These are phyloP conservation scores for Leucocoprinus birnbaumii DNA, from an alignment of 768 basidiomycete genomes.

Conservation along the genomic window DNA sequence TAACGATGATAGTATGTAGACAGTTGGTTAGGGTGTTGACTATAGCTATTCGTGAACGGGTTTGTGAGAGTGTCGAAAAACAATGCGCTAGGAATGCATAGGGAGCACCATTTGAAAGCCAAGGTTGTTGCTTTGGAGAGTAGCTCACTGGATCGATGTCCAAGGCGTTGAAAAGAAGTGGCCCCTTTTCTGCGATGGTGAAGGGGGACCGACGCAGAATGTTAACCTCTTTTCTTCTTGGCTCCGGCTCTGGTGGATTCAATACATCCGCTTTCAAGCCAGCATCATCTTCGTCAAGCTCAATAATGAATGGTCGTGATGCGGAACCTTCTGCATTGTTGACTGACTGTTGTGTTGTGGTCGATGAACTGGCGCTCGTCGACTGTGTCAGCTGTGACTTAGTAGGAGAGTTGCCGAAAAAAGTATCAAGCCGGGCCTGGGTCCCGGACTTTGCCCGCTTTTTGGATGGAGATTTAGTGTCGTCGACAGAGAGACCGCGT, in stretches of 20 bases:
- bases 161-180: constrained; percentile 28
- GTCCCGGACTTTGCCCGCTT: constrained; percentile 5
- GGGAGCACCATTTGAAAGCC: constrained; percentile 44
- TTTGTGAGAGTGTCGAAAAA: constrained; percentile 56
- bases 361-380: not conserved
- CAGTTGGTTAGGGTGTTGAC: constrained; percentile 71
- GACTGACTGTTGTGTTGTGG: not conserved
- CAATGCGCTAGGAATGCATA: constrained; percentile 72
- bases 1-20: constrained; percentile 61
- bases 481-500: not conserved
- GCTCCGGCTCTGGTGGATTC: not conserved
- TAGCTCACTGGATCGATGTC: constrained; percentile 51
- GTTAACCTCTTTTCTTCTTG: not conserved
- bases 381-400: not conserved
- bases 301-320: constrained; percentile 1
- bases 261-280: not conserved
- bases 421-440: constrained; percentile 7
- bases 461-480: not conserved
- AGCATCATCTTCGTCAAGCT: constrained; percentile 1
- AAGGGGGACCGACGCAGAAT: not conserved
- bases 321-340: not conserved
- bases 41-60: constrained; percentile 72
- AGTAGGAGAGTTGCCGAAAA: constrained; percentile 4
- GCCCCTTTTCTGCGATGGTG: not conserved
- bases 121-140: constrained; percentile 38